A percentile compares a stretch with the other conserved stretches of the same genome.
phyloP scores from a whole-genome alignment of 148 eudicot species.

The Rhododendron mucronatum region DNA sequence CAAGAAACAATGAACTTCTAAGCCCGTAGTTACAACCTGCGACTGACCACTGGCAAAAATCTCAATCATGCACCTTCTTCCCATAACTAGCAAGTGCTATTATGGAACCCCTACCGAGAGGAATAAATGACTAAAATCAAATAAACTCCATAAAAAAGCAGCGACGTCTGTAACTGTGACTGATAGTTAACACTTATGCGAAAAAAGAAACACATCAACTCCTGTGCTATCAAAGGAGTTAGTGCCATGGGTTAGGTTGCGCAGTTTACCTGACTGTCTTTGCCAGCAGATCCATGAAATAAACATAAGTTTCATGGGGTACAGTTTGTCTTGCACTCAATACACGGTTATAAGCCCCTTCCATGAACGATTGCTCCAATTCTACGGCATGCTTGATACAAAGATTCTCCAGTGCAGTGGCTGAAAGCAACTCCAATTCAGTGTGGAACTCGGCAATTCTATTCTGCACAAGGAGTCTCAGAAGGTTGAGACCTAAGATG shows the following conservation, averaged over 20 bases:
- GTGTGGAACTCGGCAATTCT: conserved; percentile 92
- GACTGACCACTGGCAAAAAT: background rate
- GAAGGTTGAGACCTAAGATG: conserved; percentile 66
- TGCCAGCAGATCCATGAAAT: conserved; percentile 89
- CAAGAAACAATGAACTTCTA: conserved; percentile 13
- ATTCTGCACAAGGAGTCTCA: conserved; percentile 84
- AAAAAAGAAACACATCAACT: background rate
- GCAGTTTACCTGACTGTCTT: conserved; percentile 82
- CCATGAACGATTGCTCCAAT: conserved; percentile 96
- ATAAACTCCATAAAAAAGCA: background rate
- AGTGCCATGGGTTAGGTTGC: background rate
- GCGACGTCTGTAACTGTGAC: background rate
- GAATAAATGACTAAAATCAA: background rate
- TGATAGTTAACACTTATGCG: too few species aligned
- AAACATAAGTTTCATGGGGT: conserved; percentile 87
- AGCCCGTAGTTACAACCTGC: background rate
- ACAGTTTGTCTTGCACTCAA: conserved; percentile 90
- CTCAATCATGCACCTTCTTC: background rate
- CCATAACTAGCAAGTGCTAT: background rate
- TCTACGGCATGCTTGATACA: conserved; percentile 97
- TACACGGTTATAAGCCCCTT: conserved; percentile 96
- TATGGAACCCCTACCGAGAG: background rate
- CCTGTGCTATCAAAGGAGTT: background rate
- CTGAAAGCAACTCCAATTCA: conserved; percentile 77
- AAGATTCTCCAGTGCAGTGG: conserved; percentile 66